These are phyloP conservation scores for Plantago elongata DNA, from an alignment of 257 asterid genomes.

Conservation along the genomic window DNA sequence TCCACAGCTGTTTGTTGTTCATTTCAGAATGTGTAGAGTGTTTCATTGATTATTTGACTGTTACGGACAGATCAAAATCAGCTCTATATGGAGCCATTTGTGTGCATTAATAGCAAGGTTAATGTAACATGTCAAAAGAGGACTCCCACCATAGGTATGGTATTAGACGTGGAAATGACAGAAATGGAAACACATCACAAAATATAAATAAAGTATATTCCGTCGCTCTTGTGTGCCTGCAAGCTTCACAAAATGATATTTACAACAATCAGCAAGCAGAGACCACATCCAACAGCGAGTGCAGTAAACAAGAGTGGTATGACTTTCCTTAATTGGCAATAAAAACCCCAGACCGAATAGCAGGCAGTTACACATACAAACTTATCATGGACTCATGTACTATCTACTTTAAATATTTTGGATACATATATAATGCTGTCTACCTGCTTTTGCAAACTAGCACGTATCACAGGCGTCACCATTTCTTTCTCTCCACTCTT, in stretches of 20 bases:
- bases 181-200: no score
- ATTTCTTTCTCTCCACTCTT: slow-evolving; percentile 75
- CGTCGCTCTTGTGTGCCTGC: no score
- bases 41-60: neutral
- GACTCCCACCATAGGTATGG: no score
- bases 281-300: neutral
- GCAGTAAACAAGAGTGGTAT: neutral
- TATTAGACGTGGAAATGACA: no score
- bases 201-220: no score
- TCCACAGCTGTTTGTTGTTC: slow-evolving; percentile 6
- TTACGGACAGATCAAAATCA: neutral
- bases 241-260: neutral
- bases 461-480: slow-evolving; percentile 84
- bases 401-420: no score
- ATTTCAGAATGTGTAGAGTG: neutral
- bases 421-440: neutral
- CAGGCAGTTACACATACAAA: neutral
- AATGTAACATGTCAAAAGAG: no score
- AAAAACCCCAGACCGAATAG: neutral
- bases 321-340: neutral
- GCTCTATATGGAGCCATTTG: no score
- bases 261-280: neutral
- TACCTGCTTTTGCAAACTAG: slow-evolving; percentile 94
- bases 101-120: no score
- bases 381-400: no score